phyloP scores from a whole-genome alignment of 192 early-diverging fungal genomes.

The Ramicandelaber brevisporus region DNA sequence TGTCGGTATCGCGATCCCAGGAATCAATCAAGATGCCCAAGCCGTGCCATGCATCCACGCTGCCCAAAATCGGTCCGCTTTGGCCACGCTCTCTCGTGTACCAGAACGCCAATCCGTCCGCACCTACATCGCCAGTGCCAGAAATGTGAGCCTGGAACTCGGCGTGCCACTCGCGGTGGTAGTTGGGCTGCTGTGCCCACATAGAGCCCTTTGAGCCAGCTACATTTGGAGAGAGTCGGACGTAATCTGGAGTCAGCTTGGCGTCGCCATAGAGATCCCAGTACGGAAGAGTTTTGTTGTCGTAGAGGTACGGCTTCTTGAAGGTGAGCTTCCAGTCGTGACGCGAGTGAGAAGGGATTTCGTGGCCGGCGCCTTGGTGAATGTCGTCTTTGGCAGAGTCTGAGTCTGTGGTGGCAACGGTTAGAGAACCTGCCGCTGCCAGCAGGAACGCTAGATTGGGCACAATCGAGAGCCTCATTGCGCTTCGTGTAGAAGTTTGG shows the following conservation, averaged over 20 bases:
- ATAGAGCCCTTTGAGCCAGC: conserved; percentile 23
- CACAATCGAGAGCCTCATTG: no score
- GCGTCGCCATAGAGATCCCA: conserved; percentile 13
- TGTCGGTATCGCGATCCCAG: no score
- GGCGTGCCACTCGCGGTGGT: conserved; percentile 44
- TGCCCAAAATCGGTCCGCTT: conserved; percentile 33
- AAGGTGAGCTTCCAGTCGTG: conserved; percentile 34
- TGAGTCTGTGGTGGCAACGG: no score
- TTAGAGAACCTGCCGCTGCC: no score
- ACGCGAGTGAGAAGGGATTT: no score
- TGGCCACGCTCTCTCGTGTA: conserved; percentile 30
- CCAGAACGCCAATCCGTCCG: conserved; percentile 60
- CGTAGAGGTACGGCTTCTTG: conserved; percentile 24
- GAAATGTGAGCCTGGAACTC: conserved; percentile 28
- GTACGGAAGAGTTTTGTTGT: conserved; percentile 19
- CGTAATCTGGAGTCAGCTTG: conserved; percentile 13
- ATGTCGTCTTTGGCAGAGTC: no score
- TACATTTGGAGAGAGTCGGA: conserved; percentile 35
- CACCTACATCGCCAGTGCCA: conserved; percentile 32
- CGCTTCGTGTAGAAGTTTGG: no score
- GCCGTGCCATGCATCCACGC: conserved; percentile 35
- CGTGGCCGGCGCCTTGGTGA: no score
- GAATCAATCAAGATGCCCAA: no score
- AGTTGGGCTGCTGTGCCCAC: conserved; percentile 29
- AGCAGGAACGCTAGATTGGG: no score